Conservation (phyloP, 306 rosid genomes). For the Lathyrus tuberosus region DNA sequence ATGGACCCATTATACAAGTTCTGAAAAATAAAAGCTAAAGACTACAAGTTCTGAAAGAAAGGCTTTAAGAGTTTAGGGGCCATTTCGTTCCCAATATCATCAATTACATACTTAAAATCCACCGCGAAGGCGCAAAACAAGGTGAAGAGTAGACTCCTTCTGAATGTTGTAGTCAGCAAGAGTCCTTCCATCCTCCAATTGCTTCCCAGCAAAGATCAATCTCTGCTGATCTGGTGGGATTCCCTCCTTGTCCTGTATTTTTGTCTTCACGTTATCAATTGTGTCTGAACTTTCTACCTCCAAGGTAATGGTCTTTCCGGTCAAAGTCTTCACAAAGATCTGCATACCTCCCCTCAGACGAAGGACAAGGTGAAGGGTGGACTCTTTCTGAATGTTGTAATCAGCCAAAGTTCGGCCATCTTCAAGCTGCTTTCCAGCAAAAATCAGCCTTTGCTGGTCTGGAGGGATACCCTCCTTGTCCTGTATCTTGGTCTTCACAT, state of each 20-base stretch:
- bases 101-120: background rate
- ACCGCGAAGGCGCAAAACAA: slow-evolving; percentile 36
- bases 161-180: slow-evolving; percentile 37
- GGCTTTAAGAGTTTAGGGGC: too few relatives aligned
- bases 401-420: slow-evolving; percentile 20
- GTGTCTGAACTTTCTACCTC: slow-evolving; percentile 35
- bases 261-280: slow-evolving; percentile 10
- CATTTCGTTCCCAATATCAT: background rate
- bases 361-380: slow-evolving; percentile 32
- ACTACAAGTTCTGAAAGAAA: too few relatives aligned
- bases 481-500: slow-evolving; percentile 32
- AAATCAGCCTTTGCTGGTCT: slow-evolving; percentile 36
- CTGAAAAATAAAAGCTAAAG: too few relatives aligned
- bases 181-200: slow-evolving; percentile 34
- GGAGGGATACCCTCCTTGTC: slow-evolving; percentile 41
- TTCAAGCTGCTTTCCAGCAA: slow-evolving; percentile 37
- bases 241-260: slow-evolving; percentile 37
- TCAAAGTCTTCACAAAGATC: slow-evolving; percentile 29
- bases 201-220: slow-evolving; percentile 35
- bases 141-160: slow-evolving; percentile 40
- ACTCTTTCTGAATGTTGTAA: slow-evolving; percentile 33
- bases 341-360: slow-evolving; percentile 36
- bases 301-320: slow-evolving; percentile 17
- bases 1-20: too few relatives aligned
- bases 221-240: slow-evolving; percentile 34